Conservation (phyloP, 2,329 filamentous ascomycete genomes). For the Biscogniauxia sp. region DNA sequence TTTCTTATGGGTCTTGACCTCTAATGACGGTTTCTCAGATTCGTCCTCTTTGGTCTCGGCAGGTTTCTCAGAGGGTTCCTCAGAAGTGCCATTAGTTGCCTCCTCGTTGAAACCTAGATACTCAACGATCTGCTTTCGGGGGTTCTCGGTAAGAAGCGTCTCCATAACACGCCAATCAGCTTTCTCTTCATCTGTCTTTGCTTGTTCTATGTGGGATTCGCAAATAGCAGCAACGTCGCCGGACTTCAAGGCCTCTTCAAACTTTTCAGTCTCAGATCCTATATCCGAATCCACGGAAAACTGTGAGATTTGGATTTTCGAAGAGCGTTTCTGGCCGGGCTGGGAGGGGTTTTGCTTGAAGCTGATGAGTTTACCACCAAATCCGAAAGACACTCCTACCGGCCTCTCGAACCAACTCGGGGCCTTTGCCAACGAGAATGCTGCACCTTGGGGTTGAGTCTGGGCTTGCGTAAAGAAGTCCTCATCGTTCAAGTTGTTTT, state of each 20-base stretch:
- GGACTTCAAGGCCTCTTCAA: conserved; percentile 76
- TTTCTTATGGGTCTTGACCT: conserved; percentile 47
- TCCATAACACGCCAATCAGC: conserved; percentile 95
- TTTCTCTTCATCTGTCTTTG: conserved; percentile 86
- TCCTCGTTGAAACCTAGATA: conserved; percentile 82
- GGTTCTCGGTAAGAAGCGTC: conserved; percentile 79
- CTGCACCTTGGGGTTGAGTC: conserved; percentile 83
- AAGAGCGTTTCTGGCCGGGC: conserved; percentile 63
- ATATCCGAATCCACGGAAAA: conserved; percentile 87
- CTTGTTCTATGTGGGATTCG: conserved; percentile 70
- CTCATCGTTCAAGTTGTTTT: conserved; percentile 77
- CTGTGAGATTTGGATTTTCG: conserved; percentile 79
- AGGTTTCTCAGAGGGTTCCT: conserved; percentile 32
- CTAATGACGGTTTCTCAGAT: conserved; percentile 44
- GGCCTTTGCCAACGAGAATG: conserved; percentile 81
- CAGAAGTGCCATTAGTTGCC: conserved; percentile 47
- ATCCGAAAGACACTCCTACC: conserved; percentile 85
- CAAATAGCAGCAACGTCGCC: conserved; percentile 80
- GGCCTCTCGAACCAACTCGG: conserved; percentile 90
- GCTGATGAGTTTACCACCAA: conserved; percentile 86
- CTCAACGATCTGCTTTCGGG: conserved; percentile 81
- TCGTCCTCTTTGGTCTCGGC: conserved; percentile 42
- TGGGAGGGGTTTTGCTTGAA: conserved; percentile 61
- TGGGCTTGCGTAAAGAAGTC: conserved; percentile 97
- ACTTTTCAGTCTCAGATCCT: conserved; percentile 78